Percentiles rank a stretch among this genome's conserved stretches.
These are phyloP conservation scores for Entomortierella parvispora DNA, from an alignment of 192 early-diverging fungal species.

Conservation along the genomic window DNA sequence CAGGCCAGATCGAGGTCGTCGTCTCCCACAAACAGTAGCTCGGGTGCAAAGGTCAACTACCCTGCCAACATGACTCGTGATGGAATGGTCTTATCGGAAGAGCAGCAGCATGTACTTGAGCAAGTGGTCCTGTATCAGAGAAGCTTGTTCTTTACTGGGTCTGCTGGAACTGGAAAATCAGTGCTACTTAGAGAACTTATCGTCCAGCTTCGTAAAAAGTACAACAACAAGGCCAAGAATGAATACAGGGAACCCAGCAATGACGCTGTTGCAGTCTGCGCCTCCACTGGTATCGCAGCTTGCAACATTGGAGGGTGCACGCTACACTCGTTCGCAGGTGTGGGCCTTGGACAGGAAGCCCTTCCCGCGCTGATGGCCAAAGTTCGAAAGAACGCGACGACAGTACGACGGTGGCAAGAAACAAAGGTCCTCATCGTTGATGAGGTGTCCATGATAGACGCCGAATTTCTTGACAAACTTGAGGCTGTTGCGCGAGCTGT, in stretches of 20 bases:
- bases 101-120: conserved; percentile 38
- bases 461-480: conserved; percentile 73
- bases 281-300: conserved; percentile 68
- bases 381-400: conserved; percentile 22
- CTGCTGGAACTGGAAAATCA: conserved; percentile 61
- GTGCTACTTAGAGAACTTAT: conserved; percentile 54
- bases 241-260: not conserved
- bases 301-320: conserved; percentile 68
- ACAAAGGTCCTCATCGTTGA: conserved; percentile 77
- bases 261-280: conserved; percentile 60
- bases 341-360: conserved; percentile 68
- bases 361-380: conserved; percentile 16
- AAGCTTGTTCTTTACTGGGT: conserved; percentile 69
- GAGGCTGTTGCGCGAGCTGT: conserved; percentile 69
- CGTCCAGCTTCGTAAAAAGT: conserved; percentile 10
- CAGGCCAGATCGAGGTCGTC: not conserved
- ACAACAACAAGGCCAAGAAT: not conserved
- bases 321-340: conserved; percentile 68
- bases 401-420: conserved; percentile 68
- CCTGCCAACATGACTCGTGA: conserved; percentile 2
- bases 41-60: too few species aligned
- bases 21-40: not conserved
- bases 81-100: conserved; percentile 15
- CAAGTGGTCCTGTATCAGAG: conserved; percentile 46
- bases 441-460: conserved; percentile 85